Base-by-base conservation (phyloP, 306 rosid species). In the Quercus suber region DNA sequence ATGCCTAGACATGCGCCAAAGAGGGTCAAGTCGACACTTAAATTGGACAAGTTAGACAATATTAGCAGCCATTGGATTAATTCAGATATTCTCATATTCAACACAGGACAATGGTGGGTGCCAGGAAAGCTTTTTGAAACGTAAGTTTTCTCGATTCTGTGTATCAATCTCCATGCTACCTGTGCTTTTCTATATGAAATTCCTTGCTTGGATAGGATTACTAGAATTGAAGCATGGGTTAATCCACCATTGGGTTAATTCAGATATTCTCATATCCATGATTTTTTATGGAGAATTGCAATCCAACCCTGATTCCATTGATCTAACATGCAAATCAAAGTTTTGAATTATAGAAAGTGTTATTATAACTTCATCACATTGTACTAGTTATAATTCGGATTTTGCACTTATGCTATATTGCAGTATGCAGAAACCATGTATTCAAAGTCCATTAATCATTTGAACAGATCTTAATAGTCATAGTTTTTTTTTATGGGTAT, bases 41-140 rank as follows among this genome's bases (percentile, higher is more conserved):
- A 82, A 49, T 74, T 93, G 91, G 98, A 93, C 76, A 84, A 73
- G 76, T 67, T 93, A 68, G 97, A 93, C 87, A 82, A 85, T 78
- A 87, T 89, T 56, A 89, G 93, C 82, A 76, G 81, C 14, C 86
- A 81, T 73, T 93, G 98, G 98, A 63, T 90, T 83, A 43, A 88
- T 84, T 91, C 98, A 37, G 97, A 93, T 89, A 80, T 93, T 85
- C 88, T 93, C 73, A 86, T 93, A 73, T 91, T 93, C 89, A 93
- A 93, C 77, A 89, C 98, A n/a, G 98, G 98, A 9, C 98, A 93
- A 53, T 93, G 98, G 98, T 93, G 98, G 98, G 97, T 91, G 56
- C 98, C 97, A 14, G 89, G 93, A 59, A 93, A 93, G 84, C 88
- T 93, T 79, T 93, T 88, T 33, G 73, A 87, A 25, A n/a, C 35